Conservation (phyloP, 352 stramenopile genomes). For the Globisporangium echinulatum region DNA sequence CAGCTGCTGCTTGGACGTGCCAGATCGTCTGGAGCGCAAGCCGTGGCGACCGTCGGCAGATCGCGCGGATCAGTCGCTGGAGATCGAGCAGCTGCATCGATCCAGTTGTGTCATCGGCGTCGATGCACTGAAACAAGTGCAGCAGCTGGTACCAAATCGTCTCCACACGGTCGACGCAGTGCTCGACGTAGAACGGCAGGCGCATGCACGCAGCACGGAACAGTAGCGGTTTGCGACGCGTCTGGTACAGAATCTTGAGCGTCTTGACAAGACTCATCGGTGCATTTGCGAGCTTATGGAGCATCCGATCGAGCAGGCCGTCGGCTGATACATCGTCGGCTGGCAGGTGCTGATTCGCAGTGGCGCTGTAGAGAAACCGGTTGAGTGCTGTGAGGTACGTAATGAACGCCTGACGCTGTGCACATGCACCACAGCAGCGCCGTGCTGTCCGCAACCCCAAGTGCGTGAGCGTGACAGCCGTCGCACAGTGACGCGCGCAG, state of each 20-base stretch:
- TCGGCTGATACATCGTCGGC: too few species aligned
- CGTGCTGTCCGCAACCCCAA: conserved; percentile 25
- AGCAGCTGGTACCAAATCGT: conserved; percentile 77
- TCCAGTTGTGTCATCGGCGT: conserved; percentile 38
- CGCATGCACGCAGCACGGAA: conserved; percentile 62
- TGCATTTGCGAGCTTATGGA: conserved; percentile 40
- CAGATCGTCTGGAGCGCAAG: conserved; percentile 79
- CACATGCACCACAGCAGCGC: conserved; percentile 48
- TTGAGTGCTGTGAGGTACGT: conserved; percentile 27
- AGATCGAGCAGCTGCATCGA: conserved; percentile 60
- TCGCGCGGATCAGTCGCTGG: conserved; percentile 57
- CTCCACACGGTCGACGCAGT: conserved; percentile 66
- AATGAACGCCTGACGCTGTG: conserved; percentile 53
- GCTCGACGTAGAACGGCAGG: conserved; percentile 68
- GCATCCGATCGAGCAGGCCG: conserved; percentile 27
- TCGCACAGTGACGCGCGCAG: conserved; percentile 54
- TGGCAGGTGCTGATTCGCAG: neutral
- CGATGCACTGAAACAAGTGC: conserved; percentile 71
- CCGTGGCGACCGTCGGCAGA: conserved; percentile 58
- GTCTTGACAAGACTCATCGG: conserved; percentile 75
- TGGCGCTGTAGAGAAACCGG: conserved; percentile 22
- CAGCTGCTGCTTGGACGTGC: conserved; percentile 62
- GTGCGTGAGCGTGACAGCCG: conserved; percentile 39
- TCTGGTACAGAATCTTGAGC: conserved; percentile 80
- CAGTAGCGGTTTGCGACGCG: conserved; percentile 51